Evolutionary conservation across 176 grass and related monocot species (phyloP).

Genomic region (Chrysopogon serrulatus): DNA sequence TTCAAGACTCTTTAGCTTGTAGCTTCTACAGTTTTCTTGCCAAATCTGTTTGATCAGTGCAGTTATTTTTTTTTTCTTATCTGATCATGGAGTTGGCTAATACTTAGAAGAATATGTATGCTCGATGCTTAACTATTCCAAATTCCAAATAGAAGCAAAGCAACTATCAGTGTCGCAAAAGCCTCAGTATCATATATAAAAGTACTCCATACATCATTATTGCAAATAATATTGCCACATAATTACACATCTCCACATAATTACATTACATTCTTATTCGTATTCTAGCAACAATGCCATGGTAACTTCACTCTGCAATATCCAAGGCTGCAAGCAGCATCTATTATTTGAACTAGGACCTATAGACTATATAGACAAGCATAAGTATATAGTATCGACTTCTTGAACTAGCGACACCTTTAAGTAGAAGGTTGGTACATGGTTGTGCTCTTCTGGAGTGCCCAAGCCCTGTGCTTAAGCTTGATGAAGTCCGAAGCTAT

Average conservation of each 20-base stretch:
- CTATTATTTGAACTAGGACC: conserved; percentile 30
- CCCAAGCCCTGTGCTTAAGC: conserved; percentile 38
- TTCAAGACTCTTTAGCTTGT: not conserved
- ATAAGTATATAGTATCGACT: conserved; percentile 17
- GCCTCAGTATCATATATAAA: not conserved
- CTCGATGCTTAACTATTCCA: not conserved
- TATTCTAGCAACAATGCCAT: conserved; percentile 8
- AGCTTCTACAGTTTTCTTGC: not conserved
- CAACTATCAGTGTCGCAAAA: not conserved
- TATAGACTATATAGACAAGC: conserved; percentile 1
- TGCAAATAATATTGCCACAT: conserved; percentile 9
- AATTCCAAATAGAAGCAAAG: not conserved
- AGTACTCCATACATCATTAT: not conserved
- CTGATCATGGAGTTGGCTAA: not conserved
- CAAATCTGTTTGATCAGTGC: not conserved
- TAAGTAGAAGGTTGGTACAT: conserved; percentile 46
- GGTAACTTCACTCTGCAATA: not conserved
- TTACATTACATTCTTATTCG: conserved; percentile 22
- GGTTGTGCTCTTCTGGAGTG: conserved; percentile 64
- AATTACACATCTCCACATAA: not conserved
- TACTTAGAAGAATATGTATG: not conserved
- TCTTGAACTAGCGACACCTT: not conserved
- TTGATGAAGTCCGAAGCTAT: conserved; percentile 64
- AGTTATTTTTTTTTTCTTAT: not conserved
- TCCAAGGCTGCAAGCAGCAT: conserved; percentile 1